phyloP scores from a whole-genome alignment of 306 rosid genomes.

The Castanospermum australe region DNA sequence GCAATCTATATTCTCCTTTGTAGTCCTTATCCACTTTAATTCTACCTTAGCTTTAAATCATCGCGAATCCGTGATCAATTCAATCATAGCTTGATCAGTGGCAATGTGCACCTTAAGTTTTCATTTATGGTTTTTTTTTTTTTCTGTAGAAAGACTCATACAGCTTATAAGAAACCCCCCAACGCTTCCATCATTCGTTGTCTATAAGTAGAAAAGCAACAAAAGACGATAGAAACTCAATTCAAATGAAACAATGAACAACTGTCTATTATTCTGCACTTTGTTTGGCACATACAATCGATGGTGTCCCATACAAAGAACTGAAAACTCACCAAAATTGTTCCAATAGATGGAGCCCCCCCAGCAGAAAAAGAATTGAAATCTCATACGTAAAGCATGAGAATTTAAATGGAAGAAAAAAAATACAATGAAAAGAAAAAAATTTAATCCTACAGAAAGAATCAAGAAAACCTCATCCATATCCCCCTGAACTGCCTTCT shows the following conservation, averaged over 20 bases:
- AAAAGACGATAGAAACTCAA: neutral
- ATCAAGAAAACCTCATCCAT: neutral
- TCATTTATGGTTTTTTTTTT: neutral
- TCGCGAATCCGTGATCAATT: slow-evolving; percentile 31
- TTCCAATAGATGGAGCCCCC: slow-evolving; percentile 46
- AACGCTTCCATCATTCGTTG: neutral
- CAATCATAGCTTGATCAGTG: slow-evolving; percentile 23
- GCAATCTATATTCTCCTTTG: neutral
- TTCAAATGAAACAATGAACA: slow-evolving; percentile 36
- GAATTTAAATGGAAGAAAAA: neutral
- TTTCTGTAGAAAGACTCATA: neutral
- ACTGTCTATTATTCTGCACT: slow-evolving; percentile 28
- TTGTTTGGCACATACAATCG: slow-evolving; percentile 25
- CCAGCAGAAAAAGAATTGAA: slow-evolving; percentile 29
- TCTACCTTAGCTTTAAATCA: slow-evolving; percentile 23
- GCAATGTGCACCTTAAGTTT: neutral
- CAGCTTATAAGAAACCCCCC: too few species aligned
- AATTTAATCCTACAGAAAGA: slow-evolving; percentile 43
- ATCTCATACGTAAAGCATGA: slow-evolving; percentile 12
- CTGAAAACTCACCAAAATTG: slow-evolving; percentile 51
- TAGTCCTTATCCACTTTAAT: neutral
- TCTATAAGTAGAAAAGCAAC: slow-evolving; percentile 4
- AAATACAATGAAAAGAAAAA: neutral
- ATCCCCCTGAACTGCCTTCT: neutral
- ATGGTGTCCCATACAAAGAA: slow-evolving; percentile 42